Evolutionary conservation across 441 rosid genomes (phyloP), one percentile per base, ranked within the genome.

Genomic region (Gossypium trilobum): DNA sequence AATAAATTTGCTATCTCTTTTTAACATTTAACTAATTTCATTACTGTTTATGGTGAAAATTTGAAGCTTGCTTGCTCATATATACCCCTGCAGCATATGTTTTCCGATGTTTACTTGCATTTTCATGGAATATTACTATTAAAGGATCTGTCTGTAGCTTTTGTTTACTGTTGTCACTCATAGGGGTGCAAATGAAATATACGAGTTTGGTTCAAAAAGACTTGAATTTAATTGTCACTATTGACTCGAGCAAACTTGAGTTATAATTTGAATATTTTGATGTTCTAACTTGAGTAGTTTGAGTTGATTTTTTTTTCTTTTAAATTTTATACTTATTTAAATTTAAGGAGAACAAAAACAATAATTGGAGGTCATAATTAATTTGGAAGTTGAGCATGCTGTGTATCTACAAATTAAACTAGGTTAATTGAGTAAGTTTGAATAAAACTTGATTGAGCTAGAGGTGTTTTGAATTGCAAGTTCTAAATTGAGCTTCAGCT

Each of bases 1-100:
- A 82, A 84, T 84, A 78, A 82, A 82, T 78, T 62, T 73, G 64
- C 63, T 39, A 39, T 75, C 68, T 22, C 36, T 11, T 29, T 78
- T 74, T 51, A 20, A 39, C 58, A 58, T 77, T 73, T 60, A 44
- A 67, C 52, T 55, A 16, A 55, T 48, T 52, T 52, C 23, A 6
- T 46, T 22, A 46, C 39, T 22, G 56, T 23, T 22, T n/a, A 23
- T 46, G 13, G 13, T 2, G 22, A 8, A 44, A 22, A n/a, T 58
- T 58, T 3, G 4, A 0, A 9, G 29, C 51, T 33, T 33, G 48
- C 68, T 16, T 61, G 67, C 48, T 16, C 20, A 10, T 39, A 11
- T 19, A 7, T 42, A 39, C 36, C 31, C 48, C 5, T 10, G 19
- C 23, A 36, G 54, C 54, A 4, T 63, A 13, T 60, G 22, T 60